Percentiles rank a stretch among this genome's conserved stretches.
Conservation (phyloP, 768 basidiomycete species). For the Mycena polygramma region DNA sequence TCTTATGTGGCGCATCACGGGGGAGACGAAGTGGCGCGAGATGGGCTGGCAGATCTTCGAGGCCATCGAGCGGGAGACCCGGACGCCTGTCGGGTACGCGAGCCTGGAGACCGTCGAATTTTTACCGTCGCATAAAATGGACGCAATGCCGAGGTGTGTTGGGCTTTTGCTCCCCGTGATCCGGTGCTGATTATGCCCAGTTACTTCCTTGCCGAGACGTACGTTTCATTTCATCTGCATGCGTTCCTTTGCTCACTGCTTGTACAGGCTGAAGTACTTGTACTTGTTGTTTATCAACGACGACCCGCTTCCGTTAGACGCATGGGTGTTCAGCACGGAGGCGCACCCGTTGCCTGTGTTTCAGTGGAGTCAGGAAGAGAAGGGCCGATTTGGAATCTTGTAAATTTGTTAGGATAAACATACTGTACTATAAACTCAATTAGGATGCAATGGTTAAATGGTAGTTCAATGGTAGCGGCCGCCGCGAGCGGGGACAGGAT, state of each 20-base stretch:
- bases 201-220: conserved; percentile 65
- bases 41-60: conserved; percentile 80
- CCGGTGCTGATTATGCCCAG: conserved; percentile 40
- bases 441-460: background rate
- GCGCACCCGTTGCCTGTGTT: conserved; percentile 86
- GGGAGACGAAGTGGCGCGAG: conserved; percentile 76
- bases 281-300: conserved; percentile 77
- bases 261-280: conserved; percentile 75
- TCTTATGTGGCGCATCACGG: conserved; percentile 78
- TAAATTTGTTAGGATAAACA: conserved; percentile 16
- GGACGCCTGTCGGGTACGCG: conserved; percentile 73
- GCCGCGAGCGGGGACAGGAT: too few species aligned
- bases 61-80: conserved; percentile 71
- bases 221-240: conserved; percentile 36
- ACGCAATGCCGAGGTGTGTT: conserved; percentile 84
- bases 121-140: conserved; percentile 52
- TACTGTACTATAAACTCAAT: conserved; percentile 18
- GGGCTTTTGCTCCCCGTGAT: background rate
- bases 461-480: too few species aligned
- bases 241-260: conserved; percentile 1
- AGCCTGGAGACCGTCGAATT: conserved; percentile 64
- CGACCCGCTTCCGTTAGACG: conserved; percentile 68
- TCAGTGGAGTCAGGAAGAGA: conserved; percentile 70
- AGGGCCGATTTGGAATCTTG: conserved; percentile 53
- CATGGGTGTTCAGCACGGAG: conserved; percentile 76